Evolutionary conservation across 2,329 filamentous ascomycete species (phyloP), one percentile per base, ranked within the genome.

Genomic region (Paraphoma chrysanthemicola): DNA sequence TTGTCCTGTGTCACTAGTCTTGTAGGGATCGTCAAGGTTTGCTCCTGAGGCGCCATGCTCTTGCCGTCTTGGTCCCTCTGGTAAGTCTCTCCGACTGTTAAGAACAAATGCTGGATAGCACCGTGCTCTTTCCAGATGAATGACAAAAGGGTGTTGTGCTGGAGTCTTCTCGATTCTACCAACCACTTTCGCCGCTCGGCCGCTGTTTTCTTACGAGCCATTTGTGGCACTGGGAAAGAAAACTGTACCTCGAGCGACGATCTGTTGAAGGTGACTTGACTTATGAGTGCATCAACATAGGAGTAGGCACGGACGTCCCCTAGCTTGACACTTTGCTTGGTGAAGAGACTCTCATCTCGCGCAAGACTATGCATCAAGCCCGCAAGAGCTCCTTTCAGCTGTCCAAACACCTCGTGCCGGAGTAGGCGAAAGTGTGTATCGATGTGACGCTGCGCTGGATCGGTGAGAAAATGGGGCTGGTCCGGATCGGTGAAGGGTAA

Each of bases 381-480:
- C 12, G 59, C 56, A 4, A 77, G 43, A 33, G 65, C 59, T 1
- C 59, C 60, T 50, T 72, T 75, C 9, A 75, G 44, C 18, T 71
- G 62, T 2, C 72, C 71, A 38, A 76, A 73, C 5, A 64, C 67
- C 31, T 77, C 73, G 29, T 76, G 63, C 2, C 75, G 68, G 43
- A 70, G 54, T 0, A 76, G 61, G 10, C 75, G 68, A 29, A 77
- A 77, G 14, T 70, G 55, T 0, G 71, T 75, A 54, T 77, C 74
- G 11, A 76, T 66, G 41, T 73, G 69, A 7, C 75, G 59, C 33
- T 70, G 62, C 4, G 65, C 51, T 31, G 55, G 49, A 36, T 68
- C 54, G 1, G 41, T 47, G 12, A 76, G 61, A 39, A 67, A 69
- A 36, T 76, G 70, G 5, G 59, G 64, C 30, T 74, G 63, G 17